Base-by-base conservation (phyloP, 106 monocot species). In the Triglochin maritima region DNA sequence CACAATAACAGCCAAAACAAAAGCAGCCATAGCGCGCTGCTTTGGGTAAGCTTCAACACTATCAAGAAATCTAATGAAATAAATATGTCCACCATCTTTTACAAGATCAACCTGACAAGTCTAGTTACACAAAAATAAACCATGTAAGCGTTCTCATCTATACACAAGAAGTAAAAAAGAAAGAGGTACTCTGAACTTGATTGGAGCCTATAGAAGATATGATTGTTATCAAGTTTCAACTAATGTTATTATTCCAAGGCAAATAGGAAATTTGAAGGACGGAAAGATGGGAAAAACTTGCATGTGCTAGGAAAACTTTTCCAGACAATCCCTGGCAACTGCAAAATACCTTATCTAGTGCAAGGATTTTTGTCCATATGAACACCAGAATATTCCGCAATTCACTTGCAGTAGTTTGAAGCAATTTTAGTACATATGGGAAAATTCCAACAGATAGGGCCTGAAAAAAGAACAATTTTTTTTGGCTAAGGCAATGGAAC, bases 341-440 rank as follows among this genome's bases (percentile, higher is more conserved):
- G 11, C 12, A 53, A 71, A 17, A 63, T 78, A 95, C 95, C 95
- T 95, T 95, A 74, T 95, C 95, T 53, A 95, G 85, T 17, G 95
- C 87, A 74, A 95, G 90, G 56, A 95, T 95, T 75, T 95, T 95
- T 16, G 95, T 90, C 95, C 95, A 95, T 59, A 90, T 90, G 60
- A 95, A 95, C 41, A 95, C 90, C 69, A 95, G 95, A 80, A 90
- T 90, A 72, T 90, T 85, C 2, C 90, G 81, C 63, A 95, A 73
- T 46, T 95, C 95, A 65, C 81, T 68, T 15, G 87, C 90, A 50
- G 83, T 87, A 51, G 90, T 95, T 87, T 87, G 90, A 3, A 95
- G 77, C 49, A 95, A 67, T 72, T 95, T 95, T 41, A 95, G 90
- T 16, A 95, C 95, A 69, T 90, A 95, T 15, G 95, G 95, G 62